Evolutionary conservation across 441 rosid genomes (phyloP), one percentile per base, ranked within the genome.

Genomic region (Populus hybrid): DNA sequence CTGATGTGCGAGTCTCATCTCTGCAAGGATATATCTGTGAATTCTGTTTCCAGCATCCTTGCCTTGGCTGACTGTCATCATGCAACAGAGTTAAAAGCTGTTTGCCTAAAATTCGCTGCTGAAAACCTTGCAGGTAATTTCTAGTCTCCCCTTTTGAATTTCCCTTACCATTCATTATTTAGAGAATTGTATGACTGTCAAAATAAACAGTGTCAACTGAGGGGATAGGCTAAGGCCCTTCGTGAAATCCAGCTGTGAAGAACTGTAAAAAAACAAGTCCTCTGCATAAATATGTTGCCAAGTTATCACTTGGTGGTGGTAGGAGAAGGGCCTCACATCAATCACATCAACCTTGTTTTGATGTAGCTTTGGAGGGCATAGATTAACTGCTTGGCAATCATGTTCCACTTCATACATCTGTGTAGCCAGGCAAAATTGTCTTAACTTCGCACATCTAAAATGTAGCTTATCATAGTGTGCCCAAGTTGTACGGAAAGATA

Each of bases 71-170:
- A 88, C 24, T 64, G 78, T 53, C 74, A 83, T 79, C 89, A 86
- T 38, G 89, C 89, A 18, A 82, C 77, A 20, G 86, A 86, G 74
- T 75, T 88, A 67, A 86, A 86, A 77, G 71, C 86, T 64, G 87
- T 83, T 56, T 88, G 89, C 88, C 78, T 88, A 45, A 86, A 80
- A 81, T 86, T 88, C 82, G 84, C 87, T 71, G 86, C 88, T 64
- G 88, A 82, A 81, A 88, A 88, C 75, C 88, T 88, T 31, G 83
- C 86, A 68, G 89, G 89, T 88, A 67, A 64, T 50, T 45, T 36
- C 67, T 1, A 11, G 20, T 14, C 23, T 68, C 35, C 56, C 63
- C 24, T 6, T 36, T 8, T 6, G 75, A 38, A 26, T 82, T 68
- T 73, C 21, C 61, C 65, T 21, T 33, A 45, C 72, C 18, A 31